These are phyloP conservation scores for Spizellomyces sp. DNA, from an alignment of 192 early-diverging fungal species.

Conservation along the genomic window DNA sequence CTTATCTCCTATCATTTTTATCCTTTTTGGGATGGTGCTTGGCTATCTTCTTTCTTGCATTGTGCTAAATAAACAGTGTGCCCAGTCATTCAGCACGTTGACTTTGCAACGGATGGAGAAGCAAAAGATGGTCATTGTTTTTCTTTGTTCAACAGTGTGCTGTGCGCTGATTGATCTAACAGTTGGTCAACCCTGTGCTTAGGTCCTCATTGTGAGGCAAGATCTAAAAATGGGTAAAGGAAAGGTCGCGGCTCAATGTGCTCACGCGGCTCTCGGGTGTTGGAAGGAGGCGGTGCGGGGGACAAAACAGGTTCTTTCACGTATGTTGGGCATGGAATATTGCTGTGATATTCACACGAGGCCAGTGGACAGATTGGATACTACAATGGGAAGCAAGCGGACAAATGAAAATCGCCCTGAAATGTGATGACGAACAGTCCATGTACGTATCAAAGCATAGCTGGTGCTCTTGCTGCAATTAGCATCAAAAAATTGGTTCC, in stretches of 20 bases:
- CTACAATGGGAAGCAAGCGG: not conserved
- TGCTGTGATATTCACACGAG: not conserved
- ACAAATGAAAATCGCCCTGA: not conserved
- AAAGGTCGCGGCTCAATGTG: conserved; percentile 2
- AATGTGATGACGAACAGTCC: not conserved
- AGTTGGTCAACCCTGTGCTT: too few species aligned
- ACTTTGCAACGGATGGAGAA: too few species aligned
- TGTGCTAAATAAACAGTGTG: too few species aligned
- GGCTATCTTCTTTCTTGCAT: too few species aligned
- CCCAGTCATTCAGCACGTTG: too few species aligned
- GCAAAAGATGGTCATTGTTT: too few species aligned
- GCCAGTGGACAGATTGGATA: not conserved
- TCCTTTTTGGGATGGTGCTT: too few species aligned
- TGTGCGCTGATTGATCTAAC: too few species aligned
- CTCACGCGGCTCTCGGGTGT: not conserved
- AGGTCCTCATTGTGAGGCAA: not conserved
- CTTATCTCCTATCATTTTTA: too few species aligned
- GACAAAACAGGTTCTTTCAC: not conserved
- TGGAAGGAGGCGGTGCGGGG: not conserved
- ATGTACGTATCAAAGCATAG: not conserved
- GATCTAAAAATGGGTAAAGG: conserved; percentile 6
- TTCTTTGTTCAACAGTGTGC: too few species aligned
- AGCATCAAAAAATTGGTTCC: too few species aligned
- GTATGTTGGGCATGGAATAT: not conserved
- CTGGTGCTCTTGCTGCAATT: too few species aligned